Conservation (phyloP, 2,329 filamentous ascomycete species). For the Aspergillus costaricaensis region DNA sequence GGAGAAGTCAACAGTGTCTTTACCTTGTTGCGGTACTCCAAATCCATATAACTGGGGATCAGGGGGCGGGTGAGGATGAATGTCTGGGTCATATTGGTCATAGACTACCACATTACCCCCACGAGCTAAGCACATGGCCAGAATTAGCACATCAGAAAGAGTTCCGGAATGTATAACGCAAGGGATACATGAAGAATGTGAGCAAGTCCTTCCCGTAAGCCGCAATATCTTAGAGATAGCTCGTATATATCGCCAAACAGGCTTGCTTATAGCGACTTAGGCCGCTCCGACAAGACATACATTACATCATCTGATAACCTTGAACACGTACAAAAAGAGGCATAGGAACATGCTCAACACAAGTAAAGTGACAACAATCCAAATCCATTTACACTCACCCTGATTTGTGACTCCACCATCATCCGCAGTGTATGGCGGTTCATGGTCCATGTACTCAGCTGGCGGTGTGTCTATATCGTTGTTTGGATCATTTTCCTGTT, state of each 20-base stretch:
- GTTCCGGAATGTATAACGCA: slow-evolving; percentile 16
- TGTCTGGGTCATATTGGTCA: too few species aligned
- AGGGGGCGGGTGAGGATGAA: too few species aligned
- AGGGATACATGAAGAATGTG: slow-evolving; percentile 18
- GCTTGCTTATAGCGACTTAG: not conserved
- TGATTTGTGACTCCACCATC: too few species aligned
- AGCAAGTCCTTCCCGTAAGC: not conserved
- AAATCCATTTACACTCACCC: slow-evolving; percentile 31
- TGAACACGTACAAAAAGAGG: slow-evolving; percentile 27
- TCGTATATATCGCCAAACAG: not conserved
- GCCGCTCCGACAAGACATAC: not conserved
- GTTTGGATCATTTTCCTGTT: not conserved
- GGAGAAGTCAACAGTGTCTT: too few species aligned
- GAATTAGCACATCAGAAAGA: slow-evolving; percentile 10
- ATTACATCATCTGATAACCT: slow-evolving; percentile 23
- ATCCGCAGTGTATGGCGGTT: not conserved
- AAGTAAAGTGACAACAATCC: slow-evolving; percentile 22
- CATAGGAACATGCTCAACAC: slow-evolving; percentile 26
- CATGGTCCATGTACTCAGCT: not conserved
- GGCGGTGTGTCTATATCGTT: not conserved
- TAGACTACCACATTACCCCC: too few species aligned
- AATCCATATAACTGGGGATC: too few species aligned
- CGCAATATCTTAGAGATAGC: not conserved
- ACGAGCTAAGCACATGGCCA: not conserved
- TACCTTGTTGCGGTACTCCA: too few species aligned